Evolutionary conservation across 1,284 basidiomycete genomes (phyloP).

Genomic region (Moesziomyces sp.): DNA sequence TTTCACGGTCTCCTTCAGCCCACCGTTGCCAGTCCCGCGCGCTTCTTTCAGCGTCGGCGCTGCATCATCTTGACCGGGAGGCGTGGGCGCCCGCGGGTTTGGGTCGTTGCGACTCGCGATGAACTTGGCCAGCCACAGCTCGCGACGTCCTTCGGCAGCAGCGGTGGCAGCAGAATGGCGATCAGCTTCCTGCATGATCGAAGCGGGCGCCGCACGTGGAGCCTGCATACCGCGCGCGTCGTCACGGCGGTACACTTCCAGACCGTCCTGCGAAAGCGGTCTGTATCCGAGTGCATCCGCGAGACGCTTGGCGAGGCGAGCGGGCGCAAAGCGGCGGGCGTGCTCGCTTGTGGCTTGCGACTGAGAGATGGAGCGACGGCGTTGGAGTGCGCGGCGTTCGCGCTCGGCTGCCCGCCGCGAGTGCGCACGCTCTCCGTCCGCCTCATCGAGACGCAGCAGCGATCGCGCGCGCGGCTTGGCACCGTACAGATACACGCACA

Average conservation of each 20-base stretch:
- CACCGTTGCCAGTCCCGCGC: neutral
- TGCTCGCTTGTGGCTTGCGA: constrained; percentile 9
- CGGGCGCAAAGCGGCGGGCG: constrained; percentile 1
- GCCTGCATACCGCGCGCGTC: neutral
- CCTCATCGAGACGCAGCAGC: constrained; percentile 23
- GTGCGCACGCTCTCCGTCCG: constrained; percentile 21
- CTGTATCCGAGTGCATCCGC: constrained; percentile 26
- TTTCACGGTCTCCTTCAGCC: constrained; percentile 13
- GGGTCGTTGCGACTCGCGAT: constrained; percentile 13
- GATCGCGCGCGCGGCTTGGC: constrained; percentile 17
- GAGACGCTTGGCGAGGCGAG: constrained; percentile 6
- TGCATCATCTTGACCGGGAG: neutral
- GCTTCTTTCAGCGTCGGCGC: too few relatives aligned
- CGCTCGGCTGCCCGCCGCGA: constrained; percentile 4
- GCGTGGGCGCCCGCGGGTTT: neutral
- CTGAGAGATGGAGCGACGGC: constrained; percentile 11
- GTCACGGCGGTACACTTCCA: constrained; percentile 12
- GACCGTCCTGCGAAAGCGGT: constrained; percentile 14
- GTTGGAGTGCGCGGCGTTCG: constrained; percentile 21
- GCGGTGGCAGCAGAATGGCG: constrained; percentile 17
- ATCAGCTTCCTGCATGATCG: constrained; percentile 18
- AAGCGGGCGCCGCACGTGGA: constrained; percentile 1
- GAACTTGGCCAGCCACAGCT: constrained; percentile 34
- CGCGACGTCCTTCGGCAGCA: constrained; percentile 29
- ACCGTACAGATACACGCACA: constrained; percentile 39